Conservation (phyloP, 1,139 yeast genomes). For the Eremothecium cymbalariae region DNA sequence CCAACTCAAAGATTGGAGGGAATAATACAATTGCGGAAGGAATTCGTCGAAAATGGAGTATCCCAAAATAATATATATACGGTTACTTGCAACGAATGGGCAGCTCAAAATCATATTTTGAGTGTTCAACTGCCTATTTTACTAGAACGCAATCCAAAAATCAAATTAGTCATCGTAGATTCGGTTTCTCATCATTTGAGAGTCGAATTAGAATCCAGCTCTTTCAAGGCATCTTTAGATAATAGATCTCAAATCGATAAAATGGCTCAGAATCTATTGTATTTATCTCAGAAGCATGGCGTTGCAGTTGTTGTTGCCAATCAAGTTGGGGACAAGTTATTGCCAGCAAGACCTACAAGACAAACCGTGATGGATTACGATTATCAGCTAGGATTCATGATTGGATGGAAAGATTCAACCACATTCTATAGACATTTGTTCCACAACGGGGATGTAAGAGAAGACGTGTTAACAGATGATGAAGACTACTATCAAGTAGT, state of each 20-base stretch:
- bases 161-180: slow-evolving; percentile 60
- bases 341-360: slow-evolving; percentile 17
- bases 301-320: slow-evolving; percentile 68
- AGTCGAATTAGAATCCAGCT: slow-evolving; percentile 46
- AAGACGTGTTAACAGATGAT: slow-evolving; percentile 28
- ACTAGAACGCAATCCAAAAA: slow-evolving; percentile 36
- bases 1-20: slow-evolving; percentile 53
- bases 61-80: slow-evolving; percentile 48
- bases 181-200: slow-evolving; percentile 82
- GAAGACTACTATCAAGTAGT: slow-evolving; percentile 22
- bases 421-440: slow-evolving; percentile 30
- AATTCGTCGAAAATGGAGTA: slow-evolving; percentile 26
- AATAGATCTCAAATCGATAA: slow-evolving; percentile 40
- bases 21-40: slow-evolving; percentile 30
- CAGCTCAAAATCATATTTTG: slow-evolving; percentile 65
- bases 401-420: slow-evolving; percentile 61
- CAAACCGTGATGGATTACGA: slow-evolving; percentile 44
- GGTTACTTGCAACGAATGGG: slow-evolving; percentile 60
- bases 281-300: slow-evolving; percentile 41
- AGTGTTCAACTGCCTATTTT: slow-evolving; percentile 61
- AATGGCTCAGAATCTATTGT: slow-evolving; percentile 43
- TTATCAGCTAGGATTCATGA: slow-evolving; percentile 62
- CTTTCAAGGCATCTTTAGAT: slow-evolving; percentile 31
- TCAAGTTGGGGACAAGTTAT: slow-evolving; percentile 64
- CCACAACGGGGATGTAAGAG: slow-evolving; percentile 11